Conservation (phyloP, 2,329 filamentous ascomycete species). For the Chaetothyriales sp. region DNA sequence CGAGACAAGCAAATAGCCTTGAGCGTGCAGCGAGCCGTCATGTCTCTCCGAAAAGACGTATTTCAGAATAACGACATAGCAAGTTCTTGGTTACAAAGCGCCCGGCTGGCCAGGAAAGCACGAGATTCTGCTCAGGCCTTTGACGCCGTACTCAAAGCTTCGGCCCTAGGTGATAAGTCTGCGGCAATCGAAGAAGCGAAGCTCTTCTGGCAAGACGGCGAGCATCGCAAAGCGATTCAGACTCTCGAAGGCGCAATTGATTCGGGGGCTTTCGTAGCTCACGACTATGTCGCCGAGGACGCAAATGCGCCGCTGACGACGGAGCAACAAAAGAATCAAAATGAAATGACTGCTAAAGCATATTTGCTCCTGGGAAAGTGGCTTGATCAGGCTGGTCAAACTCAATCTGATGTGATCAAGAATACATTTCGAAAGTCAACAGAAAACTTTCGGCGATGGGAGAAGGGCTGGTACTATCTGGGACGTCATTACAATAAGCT, state of each 20-base stretch:
- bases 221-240: constrained; percentile 90
- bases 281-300: constrained; percentile 27
- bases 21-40: constrained; percentile 69
- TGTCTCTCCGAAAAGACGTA: constrained; percentile 53
- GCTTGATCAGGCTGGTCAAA: constrained; percentile 91
- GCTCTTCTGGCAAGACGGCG: constrained; percentile 81
- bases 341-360: constrained; percentile 47
- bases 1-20: constrained; percentile 89
- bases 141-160: constrained; percentile 82
- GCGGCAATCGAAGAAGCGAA: constrained; percentile 91
- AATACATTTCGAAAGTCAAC: constrained; percentile 68
- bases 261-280: constrained; percentile 56
- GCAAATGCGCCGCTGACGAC: constrained; percentile 26
- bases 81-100: constrained; percentile 70
- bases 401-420: constrained; percentile 65
- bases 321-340: constrained; percentile 33
- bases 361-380: constrained; percentile 88
- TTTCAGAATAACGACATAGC: constrained; percentile 66
- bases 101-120: constrained; percentile 72
- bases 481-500: constrained; percentile 96
- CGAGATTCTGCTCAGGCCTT: constrained; percentile 78
- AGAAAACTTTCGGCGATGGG: constrained; percentile 48
- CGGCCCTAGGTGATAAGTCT: constrained; percentile 67
- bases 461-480: constrained; percentile 94
- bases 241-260: constrained; percentile 75